Percentiles rank a stretch among this genome's conserved stretches.
Evolutionary conservation across 2,329 filamentous ascomycete genomes (phyloP).

Genomic region (Fusarium phyllophilum): DNA sequence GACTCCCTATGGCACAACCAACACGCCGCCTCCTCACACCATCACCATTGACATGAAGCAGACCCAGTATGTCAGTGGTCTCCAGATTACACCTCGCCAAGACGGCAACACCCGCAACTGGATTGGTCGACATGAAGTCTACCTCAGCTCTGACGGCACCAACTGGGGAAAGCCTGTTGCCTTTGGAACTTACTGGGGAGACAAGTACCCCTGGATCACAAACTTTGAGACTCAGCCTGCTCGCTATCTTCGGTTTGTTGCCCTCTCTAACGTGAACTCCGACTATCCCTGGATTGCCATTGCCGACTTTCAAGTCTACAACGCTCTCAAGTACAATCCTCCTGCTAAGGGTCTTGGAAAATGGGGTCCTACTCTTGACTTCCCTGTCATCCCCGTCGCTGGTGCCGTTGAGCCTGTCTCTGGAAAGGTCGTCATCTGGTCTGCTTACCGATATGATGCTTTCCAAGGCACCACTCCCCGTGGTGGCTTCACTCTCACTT

Average conservation of each 20-base stretch:
- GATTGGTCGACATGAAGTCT: slow-evolving; percentile 28
- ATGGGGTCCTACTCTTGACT: slow-evolving; percentile 35
- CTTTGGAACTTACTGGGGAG: slow-evolving; percentile 33
- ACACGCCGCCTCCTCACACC: slow-evolving; percentile 23
- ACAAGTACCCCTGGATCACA: slow-evolving; percentile 25
- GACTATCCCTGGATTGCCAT: slow-evolving; percentile 33
- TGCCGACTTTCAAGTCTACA: slow-evolving; percentile 30
- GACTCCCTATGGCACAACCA: slow-evolving; percentile 26
- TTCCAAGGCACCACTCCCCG: slow-evolving; percentile 27
- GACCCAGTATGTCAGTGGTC: slow-evolving; percentile 27
- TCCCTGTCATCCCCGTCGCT: slow-evolving; percentile 34
- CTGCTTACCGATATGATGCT: slow-evolving; percentile 31
- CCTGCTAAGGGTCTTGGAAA: slow-evolving; percentile 22
- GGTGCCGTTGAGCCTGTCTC: slow-evolving; percentile 32
- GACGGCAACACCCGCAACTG: slow-evolving; percentile 23
- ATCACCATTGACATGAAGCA: slow-evolving; percentile 32
- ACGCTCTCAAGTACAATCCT: slow-evolving; percentile 26
- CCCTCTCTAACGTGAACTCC: slow-evolving; percentile 13
- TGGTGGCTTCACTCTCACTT: slow-evolving; percentile 33
- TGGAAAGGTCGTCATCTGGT: slow-evolving; percentile 34
- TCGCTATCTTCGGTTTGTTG: slow-evolving; percentile 32
- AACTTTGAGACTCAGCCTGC: slow-evolving; percentile 37
- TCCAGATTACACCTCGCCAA: slow-evolving; percentile 28
- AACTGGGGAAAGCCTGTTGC: slow-evolving; percentile 31
- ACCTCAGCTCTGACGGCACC: slow-evolving; percentile 28